Conservation (phyloP, 1,284 basidiomycete genomes). For the Takashimella koratensis region DNA sequence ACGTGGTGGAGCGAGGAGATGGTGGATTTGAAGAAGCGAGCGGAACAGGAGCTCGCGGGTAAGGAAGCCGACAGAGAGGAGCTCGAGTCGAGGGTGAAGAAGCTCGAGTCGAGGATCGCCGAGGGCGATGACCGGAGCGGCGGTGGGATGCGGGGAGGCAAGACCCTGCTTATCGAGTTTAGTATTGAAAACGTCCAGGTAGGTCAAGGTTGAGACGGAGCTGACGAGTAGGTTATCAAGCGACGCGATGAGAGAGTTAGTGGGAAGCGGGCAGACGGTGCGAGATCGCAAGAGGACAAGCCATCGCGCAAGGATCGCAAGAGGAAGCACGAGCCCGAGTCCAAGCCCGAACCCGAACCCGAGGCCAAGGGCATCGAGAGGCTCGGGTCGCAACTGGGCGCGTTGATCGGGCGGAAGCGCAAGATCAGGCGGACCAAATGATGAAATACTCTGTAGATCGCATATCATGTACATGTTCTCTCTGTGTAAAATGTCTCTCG, state of each 20-base stretch:
- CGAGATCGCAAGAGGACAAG: background rate
- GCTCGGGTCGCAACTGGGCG: constrained; percentile 43
- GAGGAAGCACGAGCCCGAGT: constrained; percentile 4
- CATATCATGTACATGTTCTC: too few relatives aligned
- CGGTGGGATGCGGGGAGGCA: constrained; percentile 54
- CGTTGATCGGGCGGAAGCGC: constrained; percentile 49
- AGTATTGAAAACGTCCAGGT: constrained; percentile 92
- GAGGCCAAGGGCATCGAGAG: constrained; percentile 37
- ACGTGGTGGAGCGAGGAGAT: constrained; percentile 82
- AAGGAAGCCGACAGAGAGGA: constrained; percentile 35
- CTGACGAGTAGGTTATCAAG: constrained; percentile 39
- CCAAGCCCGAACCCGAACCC: constrained; percentile 6
- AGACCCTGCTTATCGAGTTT: constrained; percentile 79
- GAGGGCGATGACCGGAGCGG: constrained; percentile 36
- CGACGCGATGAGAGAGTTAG: constrained; percentile 45
- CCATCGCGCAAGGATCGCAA: background rate
- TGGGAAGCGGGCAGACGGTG: background rate
- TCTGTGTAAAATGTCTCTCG: too few relatives aligned
- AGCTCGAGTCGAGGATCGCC: constrained; percentile 35
- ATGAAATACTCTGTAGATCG: too few relatives aligned
- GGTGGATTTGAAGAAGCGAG: constrained; percentile 60
- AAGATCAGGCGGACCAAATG: constrained; percentile 30
- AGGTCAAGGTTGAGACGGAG: constrained; percentile 9
- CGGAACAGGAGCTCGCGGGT: constrained; percentile 51
- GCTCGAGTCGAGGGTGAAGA: constrained; percentile 51